Conservation (phyloP, 192 early-diverging fungal genomes). For the Backusella tuberculispora region DNA sequence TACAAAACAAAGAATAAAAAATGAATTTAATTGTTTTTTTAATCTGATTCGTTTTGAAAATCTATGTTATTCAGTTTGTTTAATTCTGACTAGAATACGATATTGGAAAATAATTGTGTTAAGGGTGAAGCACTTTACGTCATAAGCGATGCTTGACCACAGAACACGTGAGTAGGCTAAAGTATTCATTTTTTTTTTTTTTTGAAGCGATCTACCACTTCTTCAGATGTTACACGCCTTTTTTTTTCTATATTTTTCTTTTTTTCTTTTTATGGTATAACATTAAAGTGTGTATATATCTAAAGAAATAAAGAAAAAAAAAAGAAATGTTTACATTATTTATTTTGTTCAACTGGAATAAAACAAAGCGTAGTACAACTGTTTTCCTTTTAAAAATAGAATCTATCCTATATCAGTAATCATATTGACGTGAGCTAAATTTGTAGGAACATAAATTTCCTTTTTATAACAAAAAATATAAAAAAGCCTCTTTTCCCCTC, state of each 20-base stretch:
- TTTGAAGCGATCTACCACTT: too few relatives aligned
- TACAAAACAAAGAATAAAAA: too few relatives aligned
- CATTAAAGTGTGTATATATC: too few relatives aligned
- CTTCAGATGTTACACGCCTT: too few relatives aligned
- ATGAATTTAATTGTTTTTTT: too few relatives aligned
- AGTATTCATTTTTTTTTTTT: not conserved
- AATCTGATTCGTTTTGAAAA: too few relatives aligned
- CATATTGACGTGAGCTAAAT: not conserved
- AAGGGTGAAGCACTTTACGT: slow-evolving; percentile 9
- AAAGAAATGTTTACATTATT: not conserved
- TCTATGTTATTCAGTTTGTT: not conserved
- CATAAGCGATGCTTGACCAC: not conserved
- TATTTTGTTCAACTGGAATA: not conserved
- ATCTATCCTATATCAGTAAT: not conserved
- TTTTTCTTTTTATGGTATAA: too few relatives aligned
- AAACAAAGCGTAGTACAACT: not conserved
- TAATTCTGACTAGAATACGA: not conserved
- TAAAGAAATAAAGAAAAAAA: not conserved
- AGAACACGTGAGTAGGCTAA: not conserved
- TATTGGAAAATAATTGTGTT: not conserved
- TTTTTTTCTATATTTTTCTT: too few relatives aligned
- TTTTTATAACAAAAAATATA: not conserved
- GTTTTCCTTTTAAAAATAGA: not conserved
- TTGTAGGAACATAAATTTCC: not conserved
- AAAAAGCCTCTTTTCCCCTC: not conserved